Evolutionary conservation across 495 filamentous ascomycete species (phyloP).

Genomic region (Aspergillus egyptiacus): DNA sequence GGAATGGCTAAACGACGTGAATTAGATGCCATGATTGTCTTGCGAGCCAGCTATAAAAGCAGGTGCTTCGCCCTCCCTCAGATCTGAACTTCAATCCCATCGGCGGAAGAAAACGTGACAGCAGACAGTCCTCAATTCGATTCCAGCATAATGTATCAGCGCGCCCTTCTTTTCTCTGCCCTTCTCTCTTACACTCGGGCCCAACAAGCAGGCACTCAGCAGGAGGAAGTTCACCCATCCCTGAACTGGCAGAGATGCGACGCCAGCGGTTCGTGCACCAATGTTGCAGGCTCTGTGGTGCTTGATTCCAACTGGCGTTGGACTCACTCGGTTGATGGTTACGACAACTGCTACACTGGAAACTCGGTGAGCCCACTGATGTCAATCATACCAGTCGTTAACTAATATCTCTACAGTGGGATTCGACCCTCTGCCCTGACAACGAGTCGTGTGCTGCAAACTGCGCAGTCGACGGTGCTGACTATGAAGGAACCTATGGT

Average conservation of each 20-base stretch:
- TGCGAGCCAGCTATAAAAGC: conserved; percentile 24
- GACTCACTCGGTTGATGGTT: conserved; percentile 46
- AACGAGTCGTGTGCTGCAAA: conserved; percentile 48
- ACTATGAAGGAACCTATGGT: conserved; percentile 51
- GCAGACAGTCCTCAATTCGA: conserved; percentile 6
- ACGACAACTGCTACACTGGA: conserved; percentile 61
- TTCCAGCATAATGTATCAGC: conserved; percentile 30
- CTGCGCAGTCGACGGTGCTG: conserved; percentile 56
- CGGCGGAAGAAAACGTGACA: conserved; percentile 26
- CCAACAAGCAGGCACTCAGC: conserved; percentile 53
- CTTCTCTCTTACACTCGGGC: conserved; percentile 24
- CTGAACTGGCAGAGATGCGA: conserved; percentile 54
- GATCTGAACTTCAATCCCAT: conserved; percentile 25
- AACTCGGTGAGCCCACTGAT: conserved; percentile 29
- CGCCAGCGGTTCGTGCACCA: conserved; percentile 44
- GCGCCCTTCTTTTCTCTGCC: conserved; percentile 31
- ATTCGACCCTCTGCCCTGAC: conserved; percentile 47
- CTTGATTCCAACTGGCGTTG: conserved; percentile 65
- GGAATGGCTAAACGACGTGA: neutral
- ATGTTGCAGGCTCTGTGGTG: conserved; percentile 49
- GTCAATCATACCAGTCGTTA: neutral
- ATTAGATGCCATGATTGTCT: neutral
- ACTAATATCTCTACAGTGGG: conserved; percentile 31
- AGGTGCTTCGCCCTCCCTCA: neutral
- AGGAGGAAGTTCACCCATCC: conserved; percentile 55